Base-by-base conservation (phyloP, 192 early-diverging fungal species). In the Gaertneriomyces semiglobifer region DNA sequence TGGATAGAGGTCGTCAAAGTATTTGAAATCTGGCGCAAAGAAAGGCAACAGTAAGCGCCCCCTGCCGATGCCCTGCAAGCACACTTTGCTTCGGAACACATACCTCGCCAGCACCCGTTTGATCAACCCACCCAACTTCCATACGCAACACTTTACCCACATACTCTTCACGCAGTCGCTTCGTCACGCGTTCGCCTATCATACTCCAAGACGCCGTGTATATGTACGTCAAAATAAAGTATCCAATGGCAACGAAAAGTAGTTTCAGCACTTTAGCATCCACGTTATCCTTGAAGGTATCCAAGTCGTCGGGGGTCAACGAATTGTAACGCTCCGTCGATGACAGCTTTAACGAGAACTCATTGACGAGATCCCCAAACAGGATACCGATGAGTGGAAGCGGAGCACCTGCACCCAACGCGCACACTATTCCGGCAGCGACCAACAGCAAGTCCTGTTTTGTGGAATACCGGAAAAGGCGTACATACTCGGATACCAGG, bases 1-100 rank as follows among this genome's bases (percentile, higher is more conserved):
- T 63, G 62, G 40, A 63, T 63, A 18, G 53, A 45, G 62, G 47
- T 25, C 10, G 62, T 63, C 10, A 63, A n/a, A 46, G 16, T 14
- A 44, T 41, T 46, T 0, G 40, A 20, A 19, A 58, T 58, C 56
- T 58, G 33, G 56, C 5, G 33, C n/a, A 20, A 9, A 4, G 14
- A n/a, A 33, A 39, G n/a, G 14, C 6, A 4, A 20, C 3, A 18
- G 50, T 52, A 52, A 52, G 50, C 20, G 25, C 25, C 25, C 25
- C 25, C 25, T 33, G 25, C 25, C 25, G 25, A 33, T 1, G 25
- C 25, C 25, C 25, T 33, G 25, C 25, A 33, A 33, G 25, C 25
- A 33, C 25, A 58, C 14, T 14, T n/a, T 18, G 16, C 8, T n/a
- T 19, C 16, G 14, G 38, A 6, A 38, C n/a, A 58, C 56, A 18